Percentiles rank a stretch among this genome's conserved stretches.
phyloP scores from a whole-genome alignment of 768 basidiomycete species.

The Suillus bovinus region DNA sequence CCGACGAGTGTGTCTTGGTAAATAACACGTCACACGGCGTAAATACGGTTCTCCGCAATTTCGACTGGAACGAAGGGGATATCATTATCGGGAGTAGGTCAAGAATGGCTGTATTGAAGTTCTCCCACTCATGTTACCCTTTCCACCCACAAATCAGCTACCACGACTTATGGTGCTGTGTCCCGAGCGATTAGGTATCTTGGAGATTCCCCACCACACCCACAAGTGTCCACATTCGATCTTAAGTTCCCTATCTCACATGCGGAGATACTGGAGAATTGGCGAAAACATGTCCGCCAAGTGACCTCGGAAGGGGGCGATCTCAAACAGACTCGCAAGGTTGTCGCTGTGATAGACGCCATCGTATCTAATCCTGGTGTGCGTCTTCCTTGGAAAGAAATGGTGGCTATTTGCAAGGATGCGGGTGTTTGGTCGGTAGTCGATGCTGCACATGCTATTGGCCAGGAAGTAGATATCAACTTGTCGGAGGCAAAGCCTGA shows the following conservation, averaged over 20 bases:
- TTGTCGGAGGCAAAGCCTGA: conserved; percentile 59
- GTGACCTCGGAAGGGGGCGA: conserved; percentile 25
- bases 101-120: conserved; percentile 4
- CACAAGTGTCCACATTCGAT: conserved; percentile 48
- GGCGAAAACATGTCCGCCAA: conserved; percentile 39
- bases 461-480: conserved; percentile 66
- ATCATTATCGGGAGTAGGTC: conserved; percentile 60
- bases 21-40: conserved; percentile 38
- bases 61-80: conserved; percentile 69
- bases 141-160: conserved; percentile 36
- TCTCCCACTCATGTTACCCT: background rate
- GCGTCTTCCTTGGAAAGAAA: conserved; percentile 68
- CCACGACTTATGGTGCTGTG: conserved; percentile 60
- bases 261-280: conserved; percentile 50
- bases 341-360: conserved; percentile 70
- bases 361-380: conserved; percentile 65
- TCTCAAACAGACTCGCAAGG: conserved; percentile 39
- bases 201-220: conserved; percentile 54
- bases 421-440: conserved; percentile 67
- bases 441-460: conserved; percentile 80
- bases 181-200: conserved; percentile 53
- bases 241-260: conserved; percentile 60
- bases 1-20: conserved; percentile 58
- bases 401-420: conserved; percentile 61
- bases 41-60: conserved; percentile 65